Evolutionary conservation across 1,284 basidiomycete genomes (phyloP).

Genomic region (Marasmius oreades): DNA sequence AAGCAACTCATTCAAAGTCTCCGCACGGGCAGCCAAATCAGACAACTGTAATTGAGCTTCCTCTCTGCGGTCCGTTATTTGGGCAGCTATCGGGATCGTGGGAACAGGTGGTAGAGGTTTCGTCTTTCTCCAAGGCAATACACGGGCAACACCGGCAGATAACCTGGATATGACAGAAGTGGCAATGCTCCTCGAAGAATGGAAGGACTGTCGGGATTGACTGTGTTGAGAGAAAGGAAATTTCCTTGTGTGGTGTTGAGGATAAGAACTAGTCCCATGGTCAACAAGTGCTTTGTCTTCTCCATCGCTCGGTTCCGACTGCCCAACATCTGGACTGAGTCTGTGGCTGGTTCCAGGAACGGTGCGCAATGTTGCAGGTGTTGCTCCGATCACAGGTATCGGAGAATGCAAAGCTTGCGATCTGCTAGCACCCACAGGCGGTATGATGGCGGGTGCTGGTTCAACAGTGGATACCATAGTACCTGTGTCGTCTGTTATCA

Average conservation of each 20-base stretch:
- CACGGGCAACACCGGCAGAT: conserved; percentile 34
- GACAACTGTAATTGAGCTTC: conserved; percentile 49
- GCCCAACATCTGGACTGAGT: not conserved
- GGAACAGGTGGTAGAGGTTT: conserved; percentile 60
- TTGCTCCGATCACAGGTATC: conserved; percentile 28
- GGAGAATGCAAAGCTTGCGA: conserved; percentile 16
- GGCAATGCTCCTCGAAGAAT: conserved; percentile 43
- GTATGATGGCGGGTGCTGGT: conserved; percentile 22
- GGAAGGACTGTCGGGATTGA: conserved; percentile 34
- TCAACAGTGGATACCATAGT: conserved; percentile 26
- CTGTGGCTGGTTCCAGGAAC: conserved; percentile 5
- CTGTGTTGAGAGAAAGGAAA: not conserved
- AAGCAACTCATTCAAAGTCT: conserved; percentile 43
- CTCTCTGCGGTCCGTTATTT: conserved; percentile 36
- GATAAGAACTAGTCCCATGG: conserved; percentile 16
- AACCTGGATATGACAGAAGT: conserved; percentile 48
- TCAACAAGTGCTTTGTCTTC: not conserved
- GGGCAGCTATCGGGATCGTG: conserved; percentile 36
- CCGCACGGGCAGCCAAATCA: conserved; percentile 49
- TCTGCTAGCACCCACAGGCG: conserved; percentile 26
- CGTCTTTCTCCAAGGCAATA: conserved; percentile 37
- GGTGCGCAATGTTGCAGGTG: conserved; percentile 25
- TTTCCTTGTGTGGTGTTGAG: conserved; percentile 10
- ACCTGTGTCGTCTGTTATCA: conserved; percentile 27
- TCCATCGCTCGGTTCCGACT: not conserved